Evolutionary conservation across 306 rosid species (phyloP).

Genomic region (Trichosanthes truncata): DNA sequence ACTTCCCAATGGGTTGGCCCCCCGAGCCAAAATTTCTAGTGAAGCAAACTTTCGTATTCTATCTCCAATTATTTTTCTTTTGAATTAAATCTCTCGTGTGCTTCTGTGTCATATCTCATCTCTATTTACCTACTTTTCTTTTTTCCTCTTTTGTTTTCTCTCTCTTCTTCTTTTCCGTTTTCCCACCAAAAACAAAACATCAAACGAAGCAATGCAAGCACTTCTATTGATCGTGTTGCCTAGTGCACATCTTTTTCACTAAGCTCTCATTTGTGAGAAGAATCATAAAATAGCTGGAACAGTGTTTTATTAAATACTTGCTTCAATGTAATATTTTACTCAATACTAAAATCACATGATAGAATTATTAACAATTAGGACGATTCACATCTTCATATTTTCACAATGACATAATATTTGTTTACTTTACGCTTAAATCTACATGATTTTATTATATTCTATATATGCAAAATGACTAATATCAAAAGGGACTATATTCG

Average conservation of each 20-base stretch:
- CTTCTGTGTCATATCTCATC: not conserved
- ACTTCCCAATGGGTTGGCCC: not conserved
- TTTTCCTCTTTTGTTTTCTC: not conserved
- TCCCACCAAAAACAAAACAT: conserved; percentile 24
- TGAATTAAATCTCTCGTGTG: not conserved
- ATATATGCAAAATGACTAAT: not conserved
- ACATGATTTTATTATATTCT: not conserved
- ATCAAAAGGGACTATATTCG: not conserved
- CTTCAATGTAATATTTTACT: not conserved
- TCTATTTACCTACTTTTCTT: conserved; percentile 43
- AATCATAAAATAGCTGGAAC: too few species aligned
- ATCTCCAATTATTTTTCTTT: not conserved
- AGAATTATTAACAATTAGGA: too few species aligned
- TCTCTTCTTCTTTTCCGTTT: not conserved
- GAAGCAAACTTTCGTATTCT: not conserved
- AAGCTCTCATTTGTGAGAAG: conserved; percentile 18
- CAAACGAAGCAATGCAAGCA: conserved; percentile 20
- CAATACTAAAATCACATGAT: too few species aligned
- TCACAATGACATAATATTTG: too few species aligned
- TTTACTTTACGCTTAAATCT: too few species aligned
- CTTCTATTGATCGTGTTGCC: not conserved
- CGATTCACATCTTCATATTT: not conserved
- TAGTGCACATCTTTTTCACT: conserved; percentile 49
- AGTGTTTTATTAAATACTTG: not conserved
- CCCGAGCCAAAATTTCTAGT: not conserved